Evolutionary conservation across 2,329 filamentous ascomycete species (phyloP).

Genomic region (Corynespora cassiicola): DNA sequence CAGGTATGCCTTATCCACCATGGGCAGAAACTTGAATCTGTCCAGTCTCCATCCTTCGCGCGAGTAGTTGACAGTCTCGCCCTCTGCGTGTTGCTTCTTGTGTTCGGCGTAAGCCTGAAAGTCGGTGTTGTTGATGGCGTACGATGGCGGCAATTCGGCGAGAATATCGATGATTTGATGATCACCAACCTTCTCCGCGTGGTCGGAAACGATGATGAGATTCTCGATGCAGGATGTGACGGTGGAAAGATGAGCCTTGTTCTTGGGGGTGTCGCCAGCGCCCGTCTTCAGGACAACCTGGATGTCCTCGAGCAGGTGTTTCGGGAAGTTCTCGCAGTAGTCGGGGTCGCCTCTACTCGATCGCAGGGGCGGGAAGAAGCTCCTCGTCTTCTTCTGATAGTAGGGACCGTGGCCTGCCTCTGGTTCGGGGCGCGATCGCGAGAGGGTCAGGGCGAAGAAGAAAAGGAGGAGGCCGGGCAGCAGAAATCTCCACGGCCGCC

Average conservation of each 20-base stretch:
- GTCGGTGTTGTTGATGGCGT: constrained; percentile 53
- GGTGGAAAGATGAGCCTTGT: constrained; percentile 58
- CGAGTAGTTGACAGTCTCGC: constrained; percentile 53
- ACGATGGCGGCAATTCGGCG: constrained; percentile 55
- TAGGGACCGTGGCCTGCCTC: constrained; percentile 20
- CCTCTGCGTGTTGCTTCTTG: constrained; percentile 44
- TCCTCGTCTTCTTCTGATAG: constrained; percentile 40
- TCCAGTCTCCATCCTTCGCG: constrained; percentile 62
- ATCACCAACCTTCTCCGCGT: constrained; percentile 60
- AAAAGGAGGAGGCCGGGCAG: constrained; percentile 38
- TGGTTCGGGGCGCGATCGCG: constrained; percentile 22
- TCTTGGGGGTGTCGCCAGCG: constrained; percentile 50
- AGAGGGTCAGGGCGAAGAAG: constrained; percentile 38
- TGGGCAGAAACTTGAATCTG: constrained; percentile 66
- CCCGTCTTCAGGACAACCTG: constrained; percentile 60
- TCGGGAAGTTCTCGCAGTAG: constrained; percentile 50
- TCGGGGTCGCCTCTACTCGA: constrained; percentile 40
- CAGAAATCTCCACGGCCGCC: constrained; percentile 39
- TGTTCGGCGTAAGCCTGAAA: constrained; percentile 60
- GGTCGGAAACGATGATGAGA: constrained; percentile 65
- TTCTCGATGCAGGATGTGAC: constrained; percentile 63
- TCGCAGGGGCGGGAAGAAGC: constrained; percentile 46
- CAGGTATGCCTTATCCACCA: constrained; percentile 59
- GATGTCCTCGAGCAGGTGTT: constrained; percentile 48
- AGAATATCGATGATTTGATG: constrained; percentile 57